Evolutionary conservation across 306 rosid species (phyloP).

Genomic region (Vigna hirtella): DNA sequence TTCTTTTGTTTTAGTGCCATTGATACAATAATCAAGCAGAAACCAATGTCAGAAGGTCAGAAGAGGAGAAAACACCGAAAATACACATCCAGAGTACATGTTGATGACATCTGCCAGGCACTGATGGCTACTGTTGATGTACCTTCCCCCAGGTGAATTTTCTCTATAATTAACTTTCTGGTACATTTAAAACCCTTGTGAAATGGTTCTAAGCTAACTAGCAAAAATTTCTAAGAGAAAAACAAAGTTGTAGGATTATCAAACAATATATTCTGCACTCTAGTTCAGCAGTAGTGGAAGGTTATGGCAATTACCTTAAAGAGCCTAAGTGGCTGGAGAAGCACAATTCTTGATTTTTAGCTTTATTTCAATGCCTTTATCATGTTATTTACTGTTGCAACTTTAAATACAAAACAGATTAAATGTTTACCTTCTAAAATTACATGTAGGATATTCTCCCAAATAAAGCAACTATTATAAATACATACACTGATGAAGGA

Average conservation of each 20-base stretch:
- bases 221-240: background rate
- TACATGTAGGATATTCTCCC: constrained; percentile 3
- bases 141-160: constrained; percentile 57
- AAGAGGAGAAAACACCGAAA: constrained; percentile 61
- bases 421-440: constrained; percentile 12
- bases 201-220: constrained; percentile 26
- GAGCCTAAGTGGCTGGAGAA: constrained; percentile 1
- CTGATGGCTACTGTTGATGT: constrained; percentile 60
- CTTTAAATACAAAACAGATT: background rate
- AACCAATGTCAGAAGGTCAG: constrained; percentile 66
- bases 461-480: background rate
- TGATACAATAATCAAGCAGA: constrained; percentile 74
- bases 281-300: constrained; percentile 3
- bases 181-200: background rate
- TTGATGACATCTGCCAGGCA: constrained; percentile 86
- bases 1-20: constrained; percentile 63
- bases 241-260: background rate
- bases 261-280: background rate
- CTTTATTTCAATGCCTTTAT: constrained; percentile 19
- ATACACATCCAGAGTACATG: constrained; percentile 83
- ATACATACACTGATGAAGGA: background rate
- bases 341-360: constrained; percentile 9
- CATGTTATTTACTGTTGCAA: constrained; percentile 3
- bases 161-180: background rate
- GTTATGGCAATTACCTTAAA: background rate